A percentile compares a stretch with the other conserved stretches of the same genome.
Conservation (phyloP, 208 protist species). For the Leishmania lainsoni region DNA sequence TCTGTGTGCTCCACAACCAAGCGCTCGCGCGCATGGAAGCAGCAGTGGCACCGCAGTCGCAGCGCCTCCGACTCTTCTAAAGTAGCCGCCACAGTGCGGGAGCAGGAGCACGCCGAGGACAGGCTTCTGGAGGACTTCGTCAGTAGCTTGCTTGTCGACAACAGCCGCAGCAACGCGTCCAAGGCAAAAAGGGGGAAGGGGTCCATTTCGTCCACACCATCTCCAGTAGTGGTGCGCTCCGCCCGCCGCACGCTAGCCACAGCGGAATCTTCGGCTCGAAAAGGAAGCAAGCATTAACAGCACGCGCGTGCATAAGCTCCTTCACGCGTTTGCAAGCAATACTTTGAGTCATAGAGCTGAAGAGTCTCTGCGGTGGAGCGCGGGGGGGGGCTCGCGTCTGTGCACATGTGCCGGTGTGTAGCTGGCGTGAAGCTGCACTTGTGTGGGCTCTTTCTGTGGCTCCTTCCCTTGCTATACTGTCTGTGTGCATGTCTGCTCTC, state of each 20-base stretch:
- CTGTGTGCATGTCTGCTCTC: not conserved
- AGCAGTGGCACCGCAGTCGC: not conserved
- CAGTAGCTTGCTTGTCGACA: constrained; percentile 8
- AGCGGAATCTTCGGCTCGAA: not conserved
- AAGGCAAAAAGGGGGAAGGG: not conserved
- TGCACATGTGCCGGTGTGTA: not conserved
- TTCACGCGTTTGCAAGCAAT: not conserved
- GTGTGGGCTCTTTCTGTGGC: not conserved
- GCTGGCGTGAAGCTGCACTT: too few species aligned
- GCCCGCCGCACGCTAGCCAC: not conserved
- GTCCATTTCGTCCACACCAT: not conserved
- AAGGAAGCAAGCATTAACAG: not conserved
- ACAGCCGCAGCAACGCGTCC: not conserved
- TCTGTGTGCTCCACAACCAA: not conserved
- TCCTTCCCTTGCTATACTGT: constrained; percentile 5
- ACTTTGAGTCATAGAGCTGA: not conserved
- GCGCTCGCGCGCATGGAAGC: not conserved
- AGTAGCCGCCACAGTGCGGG: not conserved
- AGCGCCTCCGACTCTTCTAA: not conserved
- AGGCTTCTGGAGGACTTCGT: constrained; percentile 23
- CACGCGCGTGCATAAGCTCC: not conserved
- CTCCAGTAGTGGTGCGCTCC: not conserved
- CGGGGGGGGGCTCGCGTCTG: not conserved
- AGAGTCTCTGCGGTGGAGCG: not conserved
- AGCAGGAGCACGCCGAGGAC: constrained; percentile 14